Evolutionary conservation across 164 flowering plant genomes (phyloP), one percentile per base, ranked within the genome.

Genomic region (Aristolochia fimbriata): DNA sequence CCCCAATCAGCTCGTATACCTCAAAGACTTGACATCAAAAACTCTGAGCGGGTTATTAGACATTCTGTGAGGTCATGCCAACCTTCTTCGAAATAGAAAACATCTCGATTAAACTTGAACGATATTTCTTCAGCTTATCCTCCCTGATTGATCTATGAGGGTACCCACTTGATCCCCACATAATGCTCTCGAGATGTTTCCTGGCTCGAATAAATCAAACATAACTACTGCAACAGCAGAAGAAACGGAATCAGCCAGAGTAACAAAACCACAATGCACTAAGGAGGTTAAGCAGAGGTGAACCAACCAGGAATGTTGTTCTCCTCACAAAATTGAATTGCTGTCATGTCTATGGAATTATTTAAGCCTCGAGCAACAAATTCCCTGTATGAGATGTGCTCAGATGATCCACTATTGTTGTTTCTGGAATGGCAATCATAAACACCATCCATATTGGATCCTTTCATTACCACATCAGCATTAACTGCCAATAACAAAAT

Each of bases 111-210:
- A 45, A 45, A 24, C 46, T 23, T 52, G 33, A n/a, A 23, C 20
- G 4, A 31, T 45, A 24, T 47, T 13, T 9, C 45, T 27, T 77
- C 72, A 88, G 68, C 81, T 72, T 12, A 78, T 71, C 61, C 80
- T 77, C 60, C 89, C 96, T 0, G 84, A 65, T 67, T 80, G 88
- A 72, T 92, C 96, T 63, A 89, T 78, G 59, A 88, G 61, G 33
- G 85, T 85, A 57, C 98, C 98, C 47, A 92, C 82, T 68, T 75
- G 89, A 45, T 92, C 95, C 60, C 98, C 98, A 59, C 89, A 85
- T 54, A 92, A 77, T n/a, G 95, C 98, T 74, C 83, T 85, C 49
- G 91, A 88, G 51, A 88, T 87, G 75, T 87, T 88, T 25, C 98
- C 96, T 23, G 92, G 87, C 66, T 85, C 90, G 46, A 78, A 80